Evolutionary conservation across 306 rosid genomes (phyloP), one percentile per base, ranked within the genome.

Genomic region (Alnus glutinosa): DNA sequence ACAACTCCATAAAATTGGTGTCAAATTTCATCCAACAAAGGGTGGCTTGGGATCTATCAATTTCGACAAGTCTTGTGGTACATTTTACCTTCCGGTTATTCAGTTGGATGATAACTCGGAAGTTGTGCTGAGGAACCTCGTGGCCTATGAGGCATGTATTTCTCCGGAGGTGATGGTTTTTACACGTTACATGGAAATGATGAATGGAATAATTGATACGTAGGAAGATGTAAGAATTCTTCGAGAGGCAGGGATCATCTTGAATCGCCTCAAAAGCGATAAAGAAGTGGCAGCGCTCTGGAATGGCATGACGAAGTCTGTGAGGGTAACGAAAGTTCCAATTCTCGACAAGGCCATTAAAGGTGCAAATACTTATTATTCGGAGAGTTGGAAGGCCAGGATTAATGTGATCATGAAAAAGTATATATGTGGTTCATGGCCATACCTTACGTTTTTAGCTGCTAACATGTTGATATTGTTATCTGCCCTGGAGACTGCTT

Each of bases 151-250:
- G 28, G 70, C 78, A 6, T 75, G 50, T 46, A 36, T 46, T 28
- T 70, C 50, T 5, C 70, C 70, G 4, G 70, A 59, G 9, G 13
- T 11, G 2, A 57, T 59, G 70, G 8, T 75, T 39, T 47, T 75
- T 1, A 42, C 78, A 7, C 78, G 70, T 37, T 75, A 58, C 42
- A 46, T 55, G 0, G 70, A 75, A n/a, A 7, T 75, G 32, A 75
- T 75, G 70, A 75, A 75, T 11, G 78, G 78, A 28, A 23, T 75
- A 1, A 75, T 75, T 14, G 78, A 75, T n/a, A 58, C 70, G 1
- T 44, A 44, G 49, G 70, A 75, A 28, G 78, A 75, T 3, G 78
- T 59, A 55, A 75, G 55, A 13, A 42, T 75, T 44, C 47, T 75
- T 23, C 14, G 57, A 23, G 28, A 23, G 28, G 28, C 28, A 23